Conservation (phyloP, 495 filamentous ascomycete genomes). For the Aspergillus taichungensis region DNA sequence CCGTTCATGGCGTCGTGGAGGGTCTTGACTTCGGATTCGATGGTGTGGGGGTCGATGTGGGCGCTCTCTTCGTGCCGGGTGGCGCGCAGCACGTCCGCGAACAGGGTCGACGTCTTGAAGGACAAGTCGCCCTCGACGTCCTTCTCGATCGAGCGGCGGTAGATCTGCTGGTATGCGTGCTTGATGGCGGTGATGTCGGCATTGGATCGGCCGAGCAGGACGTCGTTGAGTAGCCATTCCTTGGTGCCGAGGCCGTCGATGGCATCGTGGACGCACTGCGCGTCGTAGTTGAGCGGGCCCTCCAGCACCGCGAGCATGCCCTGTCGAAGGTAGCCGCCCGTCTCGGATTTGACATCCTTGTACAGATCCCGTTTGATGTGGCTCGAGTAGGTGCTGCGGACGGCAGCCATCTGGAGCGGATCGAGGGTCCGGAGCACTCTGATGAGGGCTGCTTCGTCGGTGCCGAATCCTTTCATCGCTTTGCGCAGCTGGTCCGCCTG, state of each 20-base stretch:
- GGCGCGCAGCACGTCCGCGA: conserved; percentile 65
- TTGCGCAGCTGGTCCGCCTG: conserved; percentile 63
- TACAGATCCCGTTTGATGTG: conserved; percentile 57
- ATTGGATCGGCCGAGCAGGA: conserved; percentile 73
- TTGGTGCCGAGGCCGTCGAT: conserved; percentile 77
- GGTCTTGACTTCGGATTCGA: conserved; percentile 62
- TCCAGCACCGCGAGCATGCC: conserved; percentile 63
- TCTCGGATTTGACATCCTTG: conserved; percentile 68
- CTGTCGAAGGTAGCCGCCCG: conserved; percentile 59
- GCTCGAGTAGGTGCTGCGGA: conserved; percentile 56
- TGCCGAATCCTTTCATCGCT: conserved; percentile 91
- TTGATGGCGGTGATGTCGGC: conserved; percentile 81
- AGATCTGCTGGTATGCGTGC: conserved; percentile 57
- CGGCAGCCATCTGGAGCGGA: conserved; percentile 59
- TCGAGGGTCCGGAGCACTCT: conserved; percentile 55
- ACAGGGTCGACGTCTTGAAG: conserved; percentile 74
- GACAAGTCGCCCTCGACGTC: conserved; percentile 72
- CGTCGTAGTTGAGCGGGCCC: conserved; percentile 68
- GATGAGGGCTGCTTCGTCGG: conserved; percentile 70
- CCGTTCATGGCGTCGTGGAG: conserved; percentile 66
- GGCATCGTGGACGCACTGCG: conserved; percentile 52
- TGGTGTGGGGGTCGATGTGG: conserved; percentile 56
- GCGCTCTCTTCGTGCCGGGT: conserved; percentile 64
- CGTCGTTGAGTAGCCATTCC: conserved; percentile 75
- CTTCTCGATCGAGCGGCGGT: conserved; percentile 49